These are phyloP conservation scores for Fagus crenata DNA, from an alignment of 306 rosid genomes.

Conservation along the genomic window DNA sequence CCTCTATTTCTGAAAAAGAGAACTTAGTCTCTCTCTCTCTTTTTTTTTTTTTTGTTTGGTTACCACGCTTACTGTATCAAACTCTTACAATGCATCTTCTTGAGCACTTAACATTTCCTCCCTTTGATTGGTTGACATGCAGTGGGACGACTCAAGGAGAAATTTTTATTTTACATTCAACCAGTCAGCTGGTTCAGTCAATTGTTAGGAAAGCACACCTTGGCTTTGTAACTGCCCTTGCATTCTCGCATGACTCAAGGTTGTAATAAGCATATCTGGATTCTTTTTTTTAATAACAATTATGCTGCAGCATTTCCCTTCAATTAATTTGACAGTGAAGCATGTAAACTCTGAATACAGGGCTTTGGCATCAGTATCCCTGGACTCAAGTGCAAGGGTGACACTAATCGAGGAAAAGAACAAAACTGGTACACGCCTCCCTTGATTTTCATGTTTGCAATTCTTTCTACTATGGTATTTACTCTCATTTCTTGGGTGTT, in stretches of 20 bases:
- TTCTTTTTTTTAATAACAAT: slow-evolving; percentile 12
- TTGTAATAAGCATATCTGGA: slow-evolving; percentile 26
- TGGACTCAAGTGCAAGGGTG: slow-evolving; percentile 87
- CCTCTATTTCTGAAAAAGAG: background rate
- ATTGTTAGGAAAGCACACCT: slow-evolving; percentile 69
- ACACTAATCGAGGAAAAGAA: slow-evolving; percentile 57
- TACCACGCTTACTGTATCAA: background rate
- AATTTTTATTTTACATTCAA: slow-evolving; percentile 60
- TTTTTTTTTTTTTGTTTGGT: background rate
- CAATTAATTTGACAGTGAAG: slow-evolving; percentile 18
- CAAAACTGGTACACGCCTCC: slow-evolving; percentile 53
- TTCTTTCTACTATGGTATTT: background rate
- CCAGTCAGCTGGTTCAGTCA: slow-evolving; percentile 59
- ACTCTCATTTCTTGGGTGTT: background rate
- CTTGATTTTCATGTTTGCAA: slow-evolving; percentile 4
- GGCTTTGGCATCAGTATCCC: slow-evolving; percentile 79
- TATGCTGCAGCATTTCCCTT: slow-evolving; percentile 18
- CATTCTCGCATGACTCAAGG: slow-evolving; percentile 89
- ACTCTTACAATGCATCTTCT: background rate
- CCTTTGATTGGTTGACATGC: slow-evolving; percentile 40
- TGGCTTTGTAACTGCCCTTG: slow-evolving; percentile 84
- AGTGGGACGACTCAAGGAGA: slow-evolving; percentile 92
- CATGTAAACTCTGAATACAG: slow-evolving; percentile 41
- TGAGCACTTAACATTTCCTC: background rate
- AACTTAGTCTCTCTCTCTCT: too few relatives aligned